Conservation (phyloP, 306 rosid species). For the Albizia julibrissin region DNA sequence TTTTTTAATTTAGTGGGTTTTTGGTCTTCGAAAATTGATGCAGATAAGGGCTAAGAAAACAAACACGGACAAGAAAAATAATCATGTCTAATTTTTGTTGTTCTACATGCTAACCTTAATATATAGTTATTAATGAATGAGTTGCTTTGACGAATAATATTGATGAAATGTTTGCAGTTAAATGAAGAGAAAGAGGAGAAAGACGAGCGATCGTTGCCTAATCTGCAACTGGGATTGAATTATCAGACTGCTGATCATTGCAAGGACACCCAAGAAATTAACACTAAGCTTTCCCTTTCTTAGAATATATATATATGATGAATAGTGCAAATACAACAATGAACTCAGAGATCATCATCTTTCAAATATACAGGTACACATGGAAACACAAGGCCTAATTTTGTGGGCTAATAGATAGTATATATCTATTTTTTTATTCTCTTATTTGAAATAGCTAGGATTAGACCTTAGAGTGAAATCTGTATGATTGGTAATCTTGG, state of each 20-base stretch:
- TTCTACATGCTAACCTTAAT: not conserved
- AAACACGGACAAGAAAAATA: no score
- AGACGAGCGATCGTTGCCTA: conserved; percentile 49
- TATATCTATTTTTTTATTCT: not conserved
- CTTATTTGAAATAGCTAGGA: conserved; percentile 8
- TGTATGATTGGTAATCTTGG: not conserved
- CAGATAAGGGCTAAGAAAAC: no score
- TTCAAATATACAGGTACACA: conserved; percentile 21
- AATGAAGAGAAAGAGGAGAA: conserved; percentile 41
- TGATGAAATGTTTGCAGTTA: conserved; percentile 40
- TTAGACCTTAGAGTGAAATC: conserved; percentile 1
- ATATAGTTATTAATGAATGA: not conserved
- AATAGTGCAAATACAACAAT: conserved; percentile 31
- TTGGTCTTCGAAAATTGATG: no score
- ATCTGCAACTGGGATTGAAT: conserved; percentile 63
- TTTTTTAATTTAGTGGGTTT: no score
- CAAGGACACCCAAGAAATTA: conserved; percentile 52
- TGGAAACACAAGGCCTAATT: conserved; percentile 1
- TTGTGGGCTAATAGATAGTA: conserved; percentile 14
- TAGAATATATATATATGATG: conserved; percentile 22
- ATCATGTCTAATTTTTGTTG: not conserved
- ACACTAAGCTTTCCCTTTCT: conserved; percentile 75
- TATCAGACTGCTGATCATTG: conserved; percentile 29
- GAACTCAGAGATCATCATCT: conserved; percentile 8
- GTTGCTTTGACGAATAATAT: not conserved